Percentiles rank a stretch among this genome's conserved stretches.
Conservation (phyloP, 1,284 basidiomycete species). For the Melanopsichium pennsylvanicum region DNA sequence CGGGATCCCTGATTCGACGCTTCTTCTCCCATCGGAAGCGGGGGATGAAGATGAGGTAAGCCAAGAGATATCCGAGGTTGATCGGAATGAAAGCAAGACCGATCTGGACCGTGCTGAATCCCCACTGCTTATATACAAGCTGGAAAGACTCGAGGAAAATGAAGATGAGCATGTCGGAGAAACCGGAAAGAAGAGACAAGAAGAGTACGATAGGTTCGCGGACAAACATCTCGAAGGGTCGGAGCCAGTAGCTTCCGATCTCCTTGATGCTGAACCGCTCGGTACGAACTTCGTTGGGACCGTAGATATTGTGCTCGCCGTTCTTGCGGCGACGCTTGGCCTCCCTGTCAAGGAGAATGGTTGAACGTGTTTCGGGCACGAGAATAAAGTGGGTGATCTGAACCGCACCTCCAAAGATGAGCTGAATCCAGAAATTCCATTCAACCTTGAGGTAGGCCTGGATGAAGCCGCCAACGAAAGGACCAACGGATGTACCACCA, state of each 20-base stretch:
- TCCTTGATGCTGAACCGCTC: conserved; percentile 65
- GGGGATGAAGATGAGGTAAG: conserved; percentile 65
- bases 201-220: conserved; percentile 68
- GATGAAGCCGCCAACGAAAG: conserved; percentile 60
- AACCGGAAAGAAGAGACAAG: conserved; percentile 67
- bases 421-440: conserved; percentile 67
- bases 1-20: conserved; percentile 53
- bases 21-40: conserved; percentile 60
- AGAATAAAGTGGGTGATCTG: conserved; percentile 67
- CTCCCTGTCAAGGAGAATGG: conserved; percentile 66
- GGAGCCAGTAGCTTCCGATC: conserved; percentile 64
- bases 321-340: conserved; percentile 66
- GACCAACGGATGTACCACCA: conserved; percentile 61
- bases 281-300: conserved; percentile 66
- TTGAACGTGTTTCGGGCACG: conserved; percentile 67
- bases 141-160: conserved; percentile 67
- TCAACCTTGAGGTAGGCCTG: conserved; percentile 34
- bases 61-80: conserved; percentile 67
- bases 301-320: conserved; percentile 65
- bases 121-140: conserved; percentile 67
- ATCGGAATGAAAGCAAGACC: conserved; percentile 67
- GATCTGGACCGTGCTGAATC: conserved; percentile 63
- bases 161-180: conserved; percentile 67
- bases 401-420: conserved; percentile 67
- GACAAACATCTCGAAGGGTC: conserved; percentile 66